Percentiles rank a stretch among this genome's conserved stretches.
These are phyloP conservation scores for Crepidotus variabilis DNA, from an alignment of 768 basidiomycete genomes.

Conservation along the genomic window DNA sequence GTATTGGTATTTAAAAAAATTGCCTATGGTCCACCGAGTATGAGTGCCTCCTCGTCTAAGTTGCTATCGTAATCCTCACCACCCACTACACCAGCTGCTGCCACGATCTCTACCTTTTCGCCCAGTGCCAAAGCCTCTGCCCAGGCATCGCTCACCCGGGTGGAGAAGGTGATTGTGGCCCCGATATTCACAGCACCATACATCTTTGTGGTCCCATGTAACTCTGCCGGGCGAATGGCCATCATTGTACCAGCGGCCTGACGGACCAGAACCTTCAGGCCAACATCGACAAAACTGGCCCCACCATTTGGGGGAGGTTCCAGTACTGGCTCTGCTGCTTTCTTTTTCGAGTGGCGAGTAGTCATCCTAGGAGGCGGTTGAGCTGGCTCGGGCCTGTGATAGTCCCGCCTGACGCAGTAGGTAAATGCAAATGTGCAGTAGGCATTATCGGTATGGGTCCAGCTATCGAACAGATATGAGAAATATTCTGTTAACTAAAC, in stretches of 20 bases:
- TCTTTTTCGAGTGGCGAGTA: not conserved
- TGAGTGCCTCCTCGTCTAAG: too few species aligned
- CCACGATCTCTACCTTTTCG: not conserved
- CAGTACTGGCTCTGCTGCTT: not conserved
- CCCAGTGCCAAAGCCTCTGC: not conserved
- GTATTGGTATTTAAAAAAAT: too few species aligned
- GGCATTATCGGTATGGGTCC: not conserved
- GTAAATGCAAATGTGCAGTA: slow-evolving; percentile 1
- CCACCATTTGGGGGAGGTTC: not conserved
- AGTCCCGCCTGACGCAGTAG: not conserved
- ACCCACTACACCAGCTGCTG: not conserved
- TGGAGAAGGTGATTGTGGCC: not conserved
- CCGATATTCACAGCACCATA: not conserved
- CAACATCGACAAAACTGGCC: slow-evolving; percentile 2
- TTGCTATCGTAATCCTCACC: not conserved
- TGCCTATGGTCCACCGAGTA: too few species aligned
- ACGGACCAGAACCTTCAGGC: not conserved
- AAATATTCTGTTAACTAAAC: not conserved
- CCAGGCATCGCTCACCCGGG: not conserved
- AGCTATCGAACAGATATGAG: not conserved
- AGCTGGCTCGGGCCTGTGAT: not conserved
- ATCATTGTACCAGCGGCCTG: not conserved
- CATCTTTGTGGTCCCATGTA: not conserved
- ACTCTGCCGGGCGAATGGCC: not conserved
- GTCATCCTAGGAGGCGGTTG: not conserved